These are phyloP conservation scores for Musa troglodytarum DNA, from an alignment of 176 grass and related monocot genomes.

Conservation along the genomic window DNA sequence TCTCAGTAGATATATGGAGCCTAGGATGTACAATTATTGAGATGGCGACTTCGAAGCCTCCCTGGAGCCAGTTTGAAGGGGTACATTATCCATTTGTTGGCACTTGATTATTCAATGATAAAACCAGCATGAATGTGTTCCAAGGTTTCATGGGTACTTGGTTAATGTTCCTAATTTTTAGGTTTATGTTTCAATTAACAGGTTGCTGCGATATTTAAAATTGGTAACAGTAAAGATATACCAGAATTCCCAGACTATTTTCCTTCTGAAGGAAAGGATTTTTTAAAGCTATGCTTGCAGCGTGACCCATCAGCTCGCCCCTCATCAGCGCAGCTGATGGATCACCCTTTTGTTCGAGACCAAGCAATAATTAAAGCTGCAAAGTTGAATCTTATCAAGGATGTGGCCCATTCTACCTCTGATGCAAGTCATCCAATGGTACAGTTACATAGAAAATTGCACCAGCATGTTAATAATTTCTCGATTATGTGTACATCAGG, in stretches of 20 bases:
- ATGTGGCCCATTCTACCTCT: slow-evolving; percentile 18
- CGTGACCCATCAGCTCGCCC: slow-evolving; percentile 56
- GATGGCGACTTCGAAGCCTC: slow-evolving; percentile 91
- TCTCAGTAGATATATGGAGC: slow-evolving; percentile 95
- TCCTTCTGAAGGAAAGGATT: slow-evolving; percentile 64
- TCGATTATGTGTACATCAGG: background rate
- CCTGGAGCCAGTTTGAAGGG: slow-evolving; percentile 90
- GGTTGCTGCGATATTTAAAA: slow-evolving; percentile 98
- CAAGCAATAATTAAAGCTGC: slow-evolving; percentile 45
- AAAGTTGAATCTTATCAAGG: slow-evolving; percentile 33
- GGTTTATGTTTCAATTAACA: slow-evolving; percentile 25
- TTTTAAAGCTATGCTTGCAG: slow-evolving; percentile 65
- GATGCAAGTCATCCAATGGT: slow-evolving; percentile 31
- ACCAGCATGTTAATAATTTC: background rate
- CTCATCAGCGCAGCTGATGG: slow-evolving; percentile 56
- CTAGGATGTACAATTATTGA: slow-evolving; percentile 93
- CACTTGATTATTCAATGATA: too few relatives aligned
- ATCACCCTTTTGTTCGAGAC: slow-evolving; percentile 86
- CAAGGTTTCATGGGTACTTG: too few relatives aligned
- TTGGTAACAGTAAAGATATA: slow-evolving; percentile 90
- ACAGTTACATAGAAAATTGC: background rate
- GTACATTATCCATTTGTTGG: slow-evolving; percentile 26
- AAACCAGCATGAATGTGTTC: background rate
- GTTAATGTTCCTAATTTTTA: too few relatives aligned
- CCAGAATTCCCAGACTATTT: slow-evolving; percentile 77